Evolutionary conservation across 805 yeast species (phyloP).

Genomic region (Deakozyma indianensis): DNA sequence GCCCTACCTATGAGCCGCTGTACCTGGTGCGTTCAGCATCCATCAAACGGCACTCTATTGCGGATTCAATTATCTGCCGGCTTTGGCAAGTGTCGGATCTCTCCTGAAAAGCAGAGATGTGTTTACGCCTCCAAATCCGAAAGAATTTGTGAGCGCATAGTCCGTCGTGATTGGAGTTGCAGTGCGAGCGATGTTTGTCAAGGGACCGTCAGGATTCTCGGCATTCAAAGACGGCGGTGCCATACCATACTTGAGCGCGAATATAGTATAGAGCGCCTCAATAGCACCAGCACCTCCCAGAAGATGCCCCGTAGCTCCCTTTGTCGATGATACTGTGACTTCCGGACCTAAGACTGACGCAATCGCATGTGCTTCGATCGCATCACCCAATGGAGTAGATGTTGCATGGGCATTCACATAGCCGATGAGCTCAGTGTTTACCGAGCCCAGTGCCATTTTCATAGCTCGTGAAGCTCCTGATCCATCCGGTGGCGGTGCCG

Average conservation of each 20-base stretch:
- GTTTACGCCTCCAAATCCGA: constrained; percentile 97
- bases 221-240: constrained; percentile 79
- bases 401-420: constrained; percentile 97
- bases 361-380: constrained; percentile 74
- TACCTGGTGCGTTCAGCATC: no score
- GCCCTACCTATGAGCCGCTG: no score
- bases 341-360: constrained; percentile 26
- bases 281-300: constrained; percentile 95
- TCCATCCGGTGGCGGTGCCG: constrained; percentile 77
- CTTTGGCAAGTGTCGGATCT: neutral
- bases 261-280: constrained; percentile 68
- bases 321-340: constrained; percentile 55
- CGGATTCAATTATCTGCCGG: no score
- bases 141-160: constrained; percentile 72
- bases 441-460: constrained; percentile 54
- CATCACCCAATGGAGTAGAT: constrained; percentile 77
- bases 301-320: constrained; percentile 87
- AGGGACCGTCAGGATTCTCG: constrained; percentile 30
- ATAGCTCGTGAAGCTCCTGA: constrained; percentile 76
- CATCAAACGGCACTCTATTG: no score
- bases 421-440: constrained; percentile 37
- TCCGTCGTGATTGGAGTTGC: constrained; percentile 29
- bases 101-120: constrained; percentile 36
- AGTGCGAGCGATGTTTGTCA: constrained; percentile 45
- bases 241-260: constrained; percentile 40